phyloP scores from a whole-genome alignment of 106 monocot species.

The Ottelia alismoides region DNA sequence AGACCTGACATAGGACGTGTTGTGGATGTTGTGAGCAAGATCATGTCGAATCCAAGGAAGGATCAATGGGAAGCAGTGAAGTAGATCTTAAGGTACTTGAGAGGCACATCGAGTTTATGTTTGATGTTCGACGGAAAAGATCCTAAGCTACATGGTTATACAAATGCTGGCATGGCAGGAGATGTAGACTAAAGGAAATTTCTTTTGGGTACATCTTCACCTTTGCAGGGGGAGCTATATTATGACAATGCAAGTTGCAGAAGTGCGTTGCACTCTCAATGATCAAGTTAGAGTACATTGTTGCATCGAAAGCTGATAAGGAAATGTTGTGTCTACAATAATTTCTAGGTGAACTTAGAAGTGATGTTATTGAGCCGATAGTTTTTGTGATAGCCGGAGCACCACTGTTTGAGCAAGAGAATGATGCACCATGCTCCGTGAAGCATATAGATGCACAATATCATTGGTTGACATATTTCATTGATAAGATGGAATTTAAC shows the following conservation, averaged over 20 bases:
- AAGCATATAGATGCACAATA: neutral
- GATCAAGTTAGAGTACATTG: conserved; percentile 2
- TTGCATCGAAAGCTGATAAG: neutral
- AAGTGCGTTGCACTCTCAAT: conserved; percentile 10
- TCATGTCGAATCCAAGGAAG: neutral
- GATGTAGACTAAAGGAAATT: conserved; percentile 4
- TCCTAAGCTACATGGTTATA: neutral
- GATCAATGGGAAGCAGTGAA: conserved; percentile 1
- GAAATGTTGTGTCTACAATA: neutral
- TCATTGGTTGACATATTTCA: neutral
- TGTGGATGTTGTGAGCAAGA: neutral
- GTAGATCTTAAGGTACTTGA: conserved; percentile 7
- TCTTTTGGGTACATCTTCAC: conserved; percentile 7
- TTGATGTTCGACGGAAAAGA: neutral
- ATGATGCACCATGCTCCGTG: neutral
- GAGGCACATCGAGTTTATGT: neutral
- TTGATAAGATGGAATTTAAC: neutral
- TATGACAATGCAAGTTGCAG: conserved; percentile 6
- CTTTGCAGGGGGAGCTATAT: conserved; percentile 11
- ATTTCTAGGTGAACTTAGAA: neutral
- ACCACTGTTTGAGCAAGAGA: conserved; percentile 1
- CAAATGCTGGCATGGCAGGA: conserved; percentile 1
- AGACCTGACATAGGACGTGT: neutral
- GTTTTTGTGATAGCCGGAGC: neutral
- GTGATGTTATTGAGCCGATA: neutral